Evolutionary conservation across 2,329 filamentous ascomycete genomes (phyloP).

Genomic region (Epichloe sylvatica): DNA sequence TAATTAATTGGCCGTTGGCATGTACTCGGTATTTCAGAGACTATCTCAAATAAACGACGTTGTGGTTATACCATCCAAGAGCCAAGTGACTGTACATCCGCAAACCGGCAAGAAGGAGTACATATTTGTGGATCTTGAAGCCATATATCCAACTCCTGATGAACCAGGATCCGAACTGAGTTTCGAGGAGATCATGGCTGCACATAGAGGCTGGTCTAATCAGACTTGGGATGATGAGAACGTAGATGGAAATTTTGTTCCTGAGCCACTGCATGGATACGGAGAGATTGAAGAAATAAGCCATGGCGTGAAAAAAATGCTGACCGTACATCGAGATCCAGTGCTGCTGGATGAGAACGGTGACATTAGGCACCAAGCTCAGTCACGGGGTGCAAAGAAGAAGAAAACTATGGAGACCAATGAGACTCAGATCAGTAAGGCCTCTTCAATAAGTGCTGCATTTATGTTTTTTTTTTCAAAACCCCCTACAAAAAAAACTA

Average conservation of each 20-base stretch:
- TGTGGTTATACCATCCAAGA: slow-evolving; percentile 53
- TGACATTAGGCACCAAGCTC: slow-evolving; percentile 28
- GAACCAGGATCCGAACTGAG: slow-evolving; percentile 63
- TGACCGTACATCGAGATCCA: slow-evolving; percentile 30
- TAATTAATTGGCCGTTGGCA: slow-evolving; percentile 53
- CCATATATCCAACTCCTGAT: slow-evolving; percentile 66
- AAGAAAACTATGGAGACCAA: slow-evolving; percentile 76
- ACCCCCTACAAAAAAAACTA: slow-evolving; percentile 9
- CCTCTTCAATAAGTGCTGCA: neutral
- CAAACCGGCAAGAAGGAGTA: slow-evolving; percentile 72
- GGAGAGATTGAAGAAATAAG: slow-evolving; percentile 20
- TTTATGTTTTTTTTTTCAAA: neutral
- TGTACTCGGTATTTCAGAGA: slow-evolving; percentile 37
- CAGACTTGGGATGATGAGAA: slow-evolving; percentile 39
- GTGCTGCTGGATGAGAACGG: slow-evolving; percentile 47
- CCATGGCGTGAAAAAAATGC: slow-evolving; percentile 21
- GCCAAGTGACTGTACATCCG: slow-evolving; percentile 71
- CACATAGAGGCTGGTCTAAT: slow-evolving; percentile 55
- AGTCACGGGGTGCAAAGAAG: slow-evolving; percentile 42
- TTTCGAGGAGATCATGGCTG: slow-evolving; percentile 83
- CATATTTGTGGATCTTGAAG: slow-evolving; percentile 74
- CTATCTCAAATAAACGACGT: slow-evolving; percentile 49
- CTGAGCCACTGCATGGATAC: slow-evolving; percentile 14
- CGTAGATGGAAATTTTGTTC: slow-evolving; percentile 20
- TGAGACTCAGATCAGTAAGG: slow-evolving; percentile 81